Percentiles rank a stretch among this genome's conserved stretches.
Conservation (phyloP, 805 yeast genomes). For the Ogataea nitratoaversa region DNA sequence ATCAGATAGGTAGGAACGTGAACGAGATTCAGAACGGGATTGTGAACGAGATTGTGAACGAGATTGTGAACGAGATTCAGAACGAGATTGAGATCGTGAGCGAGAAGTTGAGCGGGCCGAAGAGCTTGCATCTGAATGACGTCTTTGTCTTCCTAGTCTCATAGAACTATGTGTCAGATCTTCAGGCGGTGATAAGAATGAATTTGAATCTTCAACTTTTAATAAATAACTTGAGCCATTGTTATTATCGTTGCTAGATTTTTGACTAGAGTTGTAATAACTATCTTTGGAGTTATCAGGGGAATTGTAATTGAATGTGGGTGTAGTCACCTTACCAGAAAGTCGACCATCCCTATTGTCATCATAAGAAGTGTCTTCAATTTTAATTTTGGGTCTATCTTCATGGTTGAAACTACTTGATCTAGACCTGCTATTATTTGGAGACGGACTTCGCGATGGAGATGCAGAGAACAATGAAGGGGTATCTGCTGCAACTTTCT, state of each 20-base stretch:
- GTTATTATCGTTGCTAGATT: conserved; percentile 10
- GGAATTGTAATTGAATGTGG: conserved; percentile 7
- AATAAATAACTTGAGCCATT: not conserved
- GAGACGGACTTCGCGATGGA: conserved; percentile 33
- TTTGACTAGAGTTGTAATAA: not conserved
- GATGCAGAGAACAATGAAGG: conserved; percentile 57
- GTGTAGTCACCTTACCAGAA: conserved; percentile 1
- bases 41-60: conserved; percentile 21
- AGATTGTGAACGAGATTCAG: too few species aligned
- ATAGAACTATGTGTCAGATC: conserved; percentile 28
- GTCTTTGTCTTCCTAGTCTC: conserved; percentile 38
- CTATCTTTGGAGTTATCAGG: conserved; percentile 1
- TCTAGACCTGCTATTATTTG: conserved; percentile 29
- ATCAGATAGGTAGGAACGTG: conserved; percentile 23
- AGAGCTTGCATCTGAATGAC: conserved; percentile 20
- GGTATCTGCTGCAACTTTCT: conserved; percentile 40
- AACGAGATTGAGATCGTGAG: conserved; percentile 22
- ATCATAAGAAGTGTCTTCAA: conserved; percentile 20
- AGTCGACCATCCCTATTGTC: not conserved
- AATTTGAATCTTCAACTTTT: conserved; percentile 31
- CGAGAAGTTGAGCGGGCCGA: conserved; percentile 32
- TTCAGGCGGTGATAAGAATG: conserved; percentile 25
- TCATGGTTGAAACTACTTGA: conserved; percentile 21
- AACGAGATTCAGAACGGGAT: conserved; percentile 23
- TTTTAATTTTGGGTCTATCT: conserved; percentile 19